A percentile compares a stretch with the other conserved stretches of the same genome.
These are phyloP conservation scores for Penicillium desertorum DNA, from an alignment of 495 filamentous ascomycete species.

Conservation along the genomic window DNA sequence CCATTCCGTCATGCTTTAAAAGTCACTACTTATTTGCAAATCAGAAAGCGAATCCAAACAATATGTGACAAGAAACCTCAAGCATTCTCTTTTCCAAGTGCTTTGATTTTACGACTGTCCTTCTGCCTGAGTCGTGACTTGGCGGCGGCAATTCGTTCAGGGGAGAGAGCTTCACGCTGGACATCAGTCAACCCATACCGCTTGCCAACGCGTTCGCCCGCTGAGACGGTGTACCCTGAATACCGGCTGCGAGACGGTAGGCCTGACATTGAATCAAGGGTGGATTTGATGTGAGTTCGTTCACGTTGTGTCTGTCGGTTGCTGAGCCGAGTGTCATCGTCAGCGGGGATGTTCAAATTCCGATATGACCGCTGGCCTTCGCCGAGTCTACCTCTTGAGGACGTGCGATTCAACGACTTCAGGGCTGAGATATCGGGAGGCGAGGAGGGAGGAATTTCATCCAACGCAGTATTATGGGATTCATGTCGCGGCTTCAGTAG, in stretches of 20 bases:
- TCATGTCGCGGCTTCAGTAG: conserved; percentile 23
- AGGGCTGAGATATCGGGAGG: conserved; percentile 32
- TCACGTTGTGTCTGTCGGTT: conserved; percentile 24
- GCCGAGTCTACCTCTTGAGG: conserved; percentile 21
- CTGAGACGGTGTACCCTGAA: conserved; percentile 24
- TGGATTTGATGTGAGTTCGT: conserved; percentile 37
- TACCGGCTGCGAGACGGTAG: conserved; percentile 17
- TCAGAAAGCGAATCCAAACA: conserved; percentile 2
- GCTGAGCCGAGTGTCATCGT: conserved; percentile 16
- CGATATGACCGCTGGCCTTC: conserved; percentile 32
- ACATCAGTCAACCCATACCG: conserved; percentile 32
- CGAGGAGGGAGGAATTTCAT: conserved; percentile 33
- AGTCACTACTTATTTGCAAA: conserved; percentile 8
- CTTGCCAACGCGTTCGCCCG: conserved; percentile 41
- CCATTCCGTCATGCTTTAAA: background rate
- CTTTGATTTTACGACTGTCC: conserved; percentile 33
- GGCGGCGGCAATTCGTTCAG: conserved; percentile 62
- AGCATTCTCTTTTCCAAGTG: conserved; percentile 35
- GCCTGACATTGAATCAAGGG: conserved; percentile 26
- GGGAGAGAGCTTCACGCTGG: conserved; percentile 49
- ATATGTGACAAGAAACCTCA: background rate
- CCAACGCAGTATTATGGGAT: conserved; percentile 15
- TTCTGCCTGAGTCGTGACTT: conserved; percentile 60
- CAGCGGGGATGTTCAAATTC: conserved; percentile 26
- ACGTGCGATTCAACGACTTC: conserved; percentile 26